Evolutionary conservation across 2,329 filamentous ascomycete species (phyloP).

Genomic region (Xylariales sp.): DNA sequence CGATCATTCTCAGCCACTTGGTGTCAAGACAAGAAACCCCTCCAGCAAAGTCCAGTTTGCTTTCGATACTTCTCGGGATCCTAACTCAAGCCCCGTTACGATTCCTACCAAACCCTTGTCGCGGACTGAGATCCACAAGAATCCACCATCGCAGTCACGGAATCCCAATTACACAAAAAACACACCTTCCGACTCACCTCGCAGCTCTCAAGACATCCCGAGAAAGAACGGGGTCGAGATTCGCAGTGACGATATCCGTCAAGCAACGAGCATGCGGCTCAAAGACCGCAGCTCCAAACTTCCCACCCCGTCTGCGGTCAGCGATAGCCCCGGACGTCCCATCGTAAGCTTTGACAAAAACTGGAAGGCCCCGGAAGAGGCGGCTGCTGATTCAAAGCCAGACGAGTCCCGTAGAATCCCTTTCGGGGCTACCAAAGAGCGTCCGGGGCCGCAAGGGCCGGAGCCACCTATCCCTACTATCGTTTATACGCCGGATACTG

Average conservation of each 20-base stretch:
- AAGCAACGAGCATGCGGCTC: constrained; percentile 88
- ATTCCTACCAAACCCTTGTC: constrained; percentile 57
- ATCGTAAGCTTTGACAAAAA: constrained; percentile 96
- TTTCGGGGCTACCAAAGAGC: constrained; percentile 49
- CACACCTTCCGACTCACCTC: constrained; percentile 52
- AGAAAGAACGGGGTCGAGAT: constrained; percentile 86
- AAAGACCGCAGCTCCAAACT: constrained; percentile 88
- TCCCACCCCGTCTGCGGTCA: constrained; percentile 90
- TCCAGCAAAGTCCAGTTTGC: constrained; percentile 71
- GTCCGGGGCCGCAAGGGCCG: constrained; percentile 47
- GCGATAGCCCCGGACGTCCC: constrained; percentile 87
- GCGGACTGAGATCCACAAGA: constrained; percentile 81
- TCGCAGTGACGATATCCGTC: constrained; percentile 85
- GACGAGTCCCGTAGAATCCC: constrained; percentile 56
- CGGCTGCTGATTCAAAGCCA: constrained; percentile 78
- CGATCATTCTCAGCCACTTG: constrained; percentile 59
- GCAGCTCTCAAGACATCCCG: constrained; percentile 58
- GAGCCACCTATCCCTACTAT: constrained; percentile 62
- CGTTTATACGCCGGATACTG: constrained; percentile 63
- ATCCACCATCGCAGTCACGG: constrained; percentile 83
- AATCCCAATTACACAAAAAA: constrained; percentile 85
- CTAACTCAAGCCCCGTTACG: constrained; percentile 51
- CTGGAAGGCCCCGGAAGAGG: constrained; percentile 79
- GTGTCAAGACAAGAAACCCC: constrained; percentile 72
- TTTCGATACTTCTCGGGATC: constrained; percentile 57